A percentile compares a stretch with the other conserved stretches of the same genome.
Conservation (phyloP, 139 green algal species). For the Micractinium conductrix region DNA sequence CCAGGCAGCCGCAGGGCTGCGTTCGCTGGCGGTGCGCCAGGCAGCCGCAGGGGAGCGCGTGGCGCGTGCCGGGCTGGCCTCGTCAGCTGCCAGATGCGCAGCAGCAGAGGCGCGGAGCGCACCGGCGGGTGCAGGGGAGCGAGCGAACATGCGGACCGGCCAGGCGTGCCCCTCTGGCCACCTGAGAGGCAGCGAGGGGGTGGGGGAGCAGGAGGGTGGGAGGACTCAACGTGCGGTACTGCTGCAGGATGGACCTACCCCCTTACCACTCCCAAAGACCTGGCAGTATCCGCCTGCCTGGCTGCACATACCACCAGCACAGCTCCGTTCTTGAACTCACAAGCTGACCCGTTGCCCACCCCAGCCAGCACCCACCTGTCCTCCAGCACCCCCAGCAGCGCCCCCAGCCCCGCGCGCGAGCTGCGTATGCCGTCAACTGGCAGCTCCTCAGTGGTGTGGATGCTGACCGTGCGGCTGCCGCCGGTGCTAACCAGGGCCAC, state of each 20-base stretch:
- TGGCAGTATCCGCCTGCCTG: background rate
- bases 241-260: background rate
- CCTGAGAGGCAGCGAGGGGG: background rate
- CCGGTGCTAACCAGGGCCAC: background rate
- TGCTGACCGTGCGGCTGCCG: background rate
- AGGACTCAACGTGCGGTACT: background rate
- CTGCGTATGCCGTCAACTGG: background rate
- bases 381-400: conserved; percentile 1
- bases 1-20: too few species aligned
- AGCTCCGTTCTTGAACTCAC: background rate
- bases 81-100: too few species aligned
- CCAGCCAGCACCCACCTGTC: background rate
- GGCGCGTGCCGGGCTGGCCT: too few species aligned
- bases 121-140: too few species aligned
- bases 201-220: background rate
- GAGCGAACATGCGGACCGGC: too few species aligned
- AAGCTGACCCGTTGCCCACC: background rate
- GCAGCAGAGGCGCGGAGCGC: too few species aligned
- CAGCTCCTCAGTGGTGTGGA: conserved; percentile 1
- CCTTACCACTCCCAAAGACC: background rate
- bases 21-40: too few species aligned
- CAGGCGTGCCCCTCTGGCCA: too few species aligned
- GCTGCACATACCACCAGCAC: background rate
- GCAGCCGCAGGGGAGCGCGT: too few species aligned
- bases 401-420: background rate